Base-by-base conservation (phyloP, 805 yeast species). In the Pichia sporocuriosa region DNA sequence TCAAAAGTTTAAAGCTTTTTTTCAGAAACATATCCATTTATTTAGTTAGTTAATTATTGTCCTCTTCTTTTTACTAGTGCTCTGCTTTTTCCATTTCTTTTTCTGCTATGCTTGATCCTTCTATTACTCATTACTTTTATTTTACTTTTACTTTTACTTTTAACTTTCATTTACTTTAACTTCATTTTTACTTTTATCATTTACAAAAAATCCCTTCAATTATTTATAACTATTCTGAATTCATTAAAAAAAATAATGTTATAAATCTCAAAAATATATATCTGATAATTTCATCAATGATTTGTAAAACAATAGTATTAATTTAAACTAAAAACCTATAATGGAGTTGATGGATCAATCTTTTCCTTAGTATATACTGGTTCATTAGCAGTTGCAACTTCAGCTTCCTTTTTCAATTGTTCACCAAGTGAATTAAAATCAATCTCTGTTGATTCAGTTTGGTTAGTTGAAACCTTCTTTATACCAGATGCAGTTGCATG, bases 361-460 rank as follows among this genome's bases (percentile, higher is more conserved):
- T 47, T 42, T 21, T 49, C 44, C 25, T 35, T 49, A 8, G 50
- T 7, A 20, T 37, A 49, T 5, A 38, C 27, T 24, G 43, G 48
- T 1, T 44, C 33, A 15, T 34, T 37, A n/a, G 39, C 34, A 17
- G 42, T 33, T 10, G 46, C 35, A 11, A 26, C 30, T n/a, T 31
- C 32, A 5, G 51, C 51, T 23, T 48, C 51, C 19, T 42, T 32
- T 22, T 48, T 48, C 24, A 48, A 32, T 34, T 48, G 35, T 29
- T 48, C 51, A 40, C 51, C 51, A 4, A 48, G 31, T 23, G 39
- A 22, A 19, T 40, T 48, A 22, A 48, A 48, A 38, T 48, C 51
- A 23, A 40, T 45, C 38, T 49, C 54, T 19, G 31, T 31, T 17
- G 24, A 35, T 24, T 30, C 38, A 20, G 34, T n/a, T 6, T 20